Evolutionary conservation across 2,329 filamentous ascomycete genomes (phyloP).

Genomic region (Capronia coronata): DNA sequence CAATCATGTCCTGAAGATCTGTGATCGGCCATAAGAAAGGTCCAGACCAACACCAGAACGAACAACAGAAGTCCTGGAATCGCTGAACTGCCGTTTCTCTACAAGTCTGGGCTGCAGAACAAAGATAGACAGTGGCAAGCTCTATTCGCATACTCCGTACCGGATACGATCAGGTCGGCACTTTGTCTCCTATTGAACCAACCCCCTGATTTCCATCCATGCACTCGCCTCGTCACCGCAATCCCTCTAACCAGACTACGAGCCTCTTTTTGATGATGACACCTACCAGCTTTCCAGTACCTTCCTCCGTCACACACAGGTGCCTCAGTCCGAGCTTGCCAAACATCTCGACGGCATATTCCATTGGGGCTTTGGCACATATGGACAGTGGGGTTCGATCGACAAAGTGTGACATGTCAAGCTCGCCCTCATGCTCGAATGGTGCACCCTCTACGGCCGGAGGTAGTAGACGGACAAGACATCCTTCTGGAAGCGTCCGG

Average conservation of each 20-base stretch:
- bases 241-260: slow-evolving; percentile 46
- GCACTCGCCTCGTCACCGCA: slow-evolving; percentile 26
- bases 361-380: slow-evolving; percentile 48
- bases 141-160: neutral
- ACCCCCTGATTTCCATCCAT: neutral
- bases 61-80: neutral
- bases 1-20: neutral
- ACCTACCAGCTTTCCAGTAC: slow-evolving; percentile 46
- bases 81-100: too few relatives aligned
- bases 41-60: neutral
- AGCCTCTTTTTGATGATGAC: slow-evolving; percentile 55
- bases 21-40: too few relatives aligned
- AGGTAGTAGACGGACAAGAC: slow-evolving; percentile 17
- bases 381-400: slow-evolving; percentile 50
- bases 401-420: slow-evolving; percentile 47
- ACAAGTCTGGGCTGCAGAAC: too few relatives aligned
- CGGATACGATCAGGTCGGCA: neutral
- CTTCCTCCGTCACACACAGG: slow-evolving; percentile 49
- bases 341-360: slow-evolving; percentile 57
- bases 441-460: neutral
- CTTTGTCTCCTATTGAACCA: neutral
- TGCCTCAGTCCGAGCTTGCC: slow-evolving; percentile 51
- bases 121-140: neutral
- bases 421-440: slow-evolving; percentile 30
- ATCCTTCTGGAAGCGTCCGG: slow-evolving; percentile 7